Conservation (phyloP, 225 moss, liverwort and hornwort species). For the Ulota crispa region DNA sequence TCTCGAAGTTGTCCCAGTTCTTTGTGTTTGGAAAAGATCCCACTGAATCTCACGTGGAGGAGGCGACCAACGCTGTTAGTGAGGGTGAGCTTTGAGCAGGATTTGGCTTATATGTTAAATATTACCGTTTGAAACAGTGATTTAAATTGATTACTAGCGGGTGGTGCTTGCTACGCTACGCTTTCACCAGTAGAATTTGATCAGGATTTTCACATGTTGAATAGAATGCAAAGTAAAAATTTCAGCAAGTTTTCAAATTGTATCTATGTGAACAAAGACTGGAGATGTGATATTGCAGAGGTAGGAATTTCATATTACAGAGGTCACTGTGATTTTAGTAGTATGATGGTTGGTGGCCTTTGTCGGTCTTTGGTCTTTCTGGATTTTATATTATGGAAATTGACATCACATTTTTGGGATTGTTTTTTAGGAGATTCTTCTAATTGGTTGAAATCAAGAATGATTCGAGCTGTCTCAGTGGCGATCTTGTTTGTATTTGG, state of each 20-base stretch:
- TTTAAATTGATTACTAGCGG: background rate
- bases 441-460: conserved; percentile 2
- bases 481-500: conserved; percentile 29
- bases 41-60: conserved; percentile 49
- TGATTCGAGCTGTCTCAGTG: conserved; percentile 32
- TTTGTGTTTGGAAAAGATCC: conserved; percentile 52
- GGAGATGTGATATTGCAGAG: too few relatives aligned
- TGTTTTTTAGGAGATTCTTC: conserved; percentile 15
- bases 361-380: background rate
- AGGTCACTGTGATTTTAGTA: too few relatives aligned
- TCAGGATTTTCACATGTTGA: too few relatives aligned
- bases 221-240: too few relatives aligned
- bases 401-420: background rate
- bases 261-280: too few relatives aligned
- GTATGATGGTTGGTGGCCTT: background rate
- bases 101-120: background rate
- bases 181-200: too few relatives aligned
- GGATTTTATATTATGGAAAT: background rate
- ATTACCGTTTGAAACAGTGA: background rate
- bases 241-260: too few relatives aligned
- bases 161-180: too few relatives aligned
- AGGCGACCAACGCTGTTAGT: conserved; percentile 37
- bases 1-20: conserved; percentile 51
- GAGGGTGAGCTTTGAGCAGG: conserved; percentile 42
- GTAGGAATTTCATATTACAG: too few relatives aligned